These are phyloP conservation scores for Fusarium verticillioides DNA, from an alignment of 2,329 filamentous ascomycete species.

Conservation along the genomic window DNA sequence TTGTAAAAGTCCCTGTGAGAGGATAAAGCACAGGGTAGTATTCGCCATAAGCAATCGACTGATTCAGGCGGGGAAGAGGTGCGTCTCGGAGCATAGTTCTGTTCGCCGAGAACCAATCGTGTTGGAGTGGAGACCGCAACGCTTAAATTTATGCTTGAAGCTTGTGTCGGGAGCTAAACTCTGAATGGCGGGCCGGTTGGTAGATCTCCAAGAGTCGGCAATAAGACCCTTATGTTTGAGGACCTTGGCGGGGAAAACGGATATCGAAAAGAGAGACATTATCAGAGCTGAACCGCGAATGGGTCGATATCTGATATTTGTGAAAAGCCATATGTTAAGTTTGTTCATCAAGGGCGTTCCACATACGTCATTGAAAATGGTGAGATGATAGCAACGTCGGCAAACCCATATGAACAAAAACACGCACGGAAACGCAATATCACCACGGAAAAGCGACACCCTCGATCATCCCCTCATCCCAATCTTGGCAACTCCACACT, in stretches of 20 bases:
- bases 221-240: slow-evolving; percentile 6
- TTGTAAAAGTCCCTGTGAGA: neutral
- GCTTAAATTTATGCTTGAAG: slow-evolving; percentile 10
- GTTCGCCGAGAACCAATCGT: slow-evolving; percentile 20
- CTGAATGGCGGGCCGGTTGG: slow-evolving; percentile 16
- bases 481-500: slow-evolving; percentile 33
- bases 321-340: fast-evolving
- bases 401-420: neutral
- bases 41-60: slow-evolving; percentile 18
- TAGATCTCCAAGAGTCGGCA: slow-evolving; percentile 14
- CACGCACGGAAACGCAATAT: neutral
- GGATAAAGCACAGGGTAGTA: neutral
- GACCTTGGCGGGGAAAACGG: neutral
- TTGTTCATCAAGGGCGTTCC: fast-evolving
- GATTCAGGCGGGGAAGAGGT: slow-evolving; percentile 15
- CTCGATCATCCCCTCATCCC: neutral
- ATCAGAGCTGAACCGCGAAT: fast-evolving
- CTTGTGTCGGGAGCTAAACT: slow-evolving; percentile 27
- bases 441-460: slow-evolving; percentile 6
- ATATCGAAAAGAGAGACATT: fast-evolving
- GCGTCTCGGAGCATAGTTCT: slow-evolving; percentile 30
- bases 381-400: neutral
- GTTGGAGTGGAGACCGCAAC: neutral
- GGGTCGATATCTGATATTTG: fast-evolving
- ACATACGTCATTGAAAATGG: neutral